Conservation (phyloP, 495 filamentous ascomycete genomes). For the Talaromyces liani region DNA sequence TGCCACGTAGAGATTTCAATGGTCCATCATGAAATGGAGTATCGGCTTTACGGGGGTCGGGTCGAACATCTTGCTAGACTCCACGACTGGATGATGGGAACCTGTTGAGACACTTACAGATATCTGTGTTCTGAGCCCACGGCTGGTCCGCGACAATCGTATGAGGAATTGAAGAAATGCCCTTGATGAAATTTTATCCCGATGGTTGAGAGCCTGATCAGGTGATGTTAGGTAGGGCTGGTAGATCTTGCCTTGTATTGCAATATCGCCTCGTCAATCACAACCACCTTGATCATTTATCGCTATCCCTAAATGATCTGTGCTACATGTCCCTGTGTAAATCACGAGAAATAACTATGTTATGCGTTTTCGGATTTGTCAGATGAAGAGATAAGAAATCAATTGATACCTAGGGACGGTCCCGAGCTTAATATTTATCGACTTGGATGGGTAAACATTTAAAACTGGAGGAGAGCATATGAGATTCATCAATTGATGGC, state of each 20-base stretch:
- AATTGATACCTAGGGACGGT: not conserved
- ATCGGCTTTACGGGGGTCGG: no score
- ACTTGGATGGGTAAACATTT: not conserved
- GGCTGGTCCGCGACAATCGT: no score
- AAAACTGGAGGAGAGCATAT: not conserved
- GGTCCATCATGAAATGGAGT: no score
- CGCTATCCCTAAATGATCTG: not conserved
- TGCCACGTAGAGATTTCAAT: no score
- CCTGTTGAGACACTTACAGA: not conserved
- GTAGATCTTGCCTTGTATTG: not conserved
- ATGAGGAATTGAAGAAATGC: not conserved
- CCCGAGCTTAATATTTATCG: not conserved
- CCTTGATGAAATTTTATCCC: not conserved
- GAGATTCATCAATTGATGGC: not conserved
- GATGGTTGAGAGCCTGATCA: not conserved
- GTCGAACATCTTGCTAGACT: no score
- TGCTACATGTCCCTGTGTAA: not conserved
- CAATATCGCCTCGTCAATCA: not conserved
- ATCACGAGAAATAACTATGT: no score
- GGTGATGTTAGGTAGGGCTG: not conserved
- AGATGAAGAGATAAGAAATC: not conserved
- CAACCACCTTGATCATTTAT: not conserved
- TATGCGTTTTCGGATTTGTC: not conserved
- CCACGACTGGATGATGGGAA: not conserved
- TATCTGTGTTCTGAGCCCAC: not conserved